Conservation (phyloP, 208 protist genomes). For the Naegleria lovaniensis region DNA sequence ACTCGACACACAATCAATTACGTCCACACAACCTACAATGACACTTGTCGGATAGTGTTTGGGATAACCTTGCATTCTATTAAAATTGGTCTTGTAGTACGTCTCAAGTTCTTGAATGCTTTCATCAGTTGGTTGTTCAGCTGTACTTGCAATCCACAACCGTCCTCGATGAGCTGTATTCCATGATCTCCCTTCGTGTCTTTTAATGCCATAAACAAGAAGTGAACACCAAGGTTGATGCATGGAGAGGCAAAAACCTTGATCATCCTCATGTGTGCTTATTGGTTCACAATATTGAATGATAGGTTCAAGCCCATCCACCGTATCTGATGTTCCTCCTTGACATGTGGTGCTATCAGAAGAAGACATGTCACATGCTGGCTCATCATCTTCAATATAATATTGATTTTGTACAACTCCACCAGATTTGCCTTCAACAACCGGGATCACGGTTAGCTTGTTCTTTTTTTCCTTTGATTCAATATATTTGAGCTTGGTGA, state of each 20-base stretch:
- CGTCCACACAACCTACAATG: constrained; percentile 75
- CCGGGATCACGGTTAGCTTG: not conserved
- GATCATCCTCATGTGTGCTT: constrained; percentile 46
- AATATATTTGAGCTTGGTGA: not conserved
- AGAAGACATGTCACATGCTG: constrained; percentile 20
- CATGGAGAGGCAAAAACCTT: constrained; percentile 76
- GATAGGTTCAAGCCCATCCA: constrained; percentile 30
- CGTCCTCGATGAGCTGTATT: constrained; percentile 66
- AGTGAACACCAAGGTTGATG: constrained; percentile 83
- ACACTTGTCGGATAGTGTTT: constrained; percentile 74
- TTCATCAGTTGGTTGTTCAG: constrained; percentile 46
- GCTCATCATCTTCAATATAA: constrained; percentile 28
- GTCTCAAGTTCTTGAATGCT: constrained; percentile 64
- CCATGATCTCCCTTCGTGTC: constrained; percentile 76
- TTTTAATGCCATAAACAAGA: constrained; percentile 78
- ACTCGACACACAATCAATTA: constrained; percentile 63
- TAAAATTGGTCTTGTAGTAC: constrained; percentile 47
- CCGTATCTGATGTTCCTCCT: constrained; percentile 37
- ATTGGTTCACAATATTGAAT: constrained; percentile 31
- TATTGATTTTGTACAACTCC: not conserved
- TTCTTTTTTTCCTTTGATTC: not conserved
- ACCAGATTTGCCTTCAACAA: not conserved
- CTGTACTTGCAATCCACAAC: constrained; percentile 78
- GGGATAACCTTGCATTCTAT: constrained; percentile 62
- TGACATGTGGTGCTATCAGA: constrained; percentile 33